Percentiles rank a stretch among this genome's conserved stretches.
These are phyloP conservation scores for Ulota crispa DNA, from an alignment of 225 moss, liverwort and hornwort species.

Conservation along the genomic window DNA sequence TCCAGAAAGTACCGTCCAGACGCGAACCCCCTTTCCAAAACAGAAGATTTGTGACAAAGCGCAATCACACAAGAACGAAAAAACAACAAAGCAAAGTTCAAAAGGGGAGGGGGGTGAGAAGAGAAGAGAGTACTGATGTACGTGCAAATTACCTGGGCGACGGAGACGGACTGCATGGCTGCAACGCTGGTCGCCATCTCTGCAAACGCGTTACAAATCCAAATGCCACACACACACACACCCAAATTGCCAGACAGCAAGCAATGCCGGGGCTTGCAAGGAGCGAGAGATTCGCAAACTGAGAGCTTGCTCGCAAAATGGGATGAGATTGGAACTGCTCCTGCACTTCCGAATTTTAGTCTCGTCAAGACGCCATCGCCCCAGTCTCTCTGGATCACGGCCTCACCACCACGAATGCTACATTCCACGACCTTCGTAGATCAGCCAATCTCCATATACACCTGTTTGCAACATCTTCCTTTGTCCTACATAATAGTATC, in stretches of 20 bases:
- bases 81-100: no score
- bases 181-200: conserved; percentile 53
- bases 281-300: no score
- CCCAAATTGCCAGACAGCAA: no score
- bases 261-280: no score
- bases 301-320: neutral
- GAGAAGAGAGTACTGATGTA: neutral
- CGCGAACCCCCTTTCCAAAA: no score
- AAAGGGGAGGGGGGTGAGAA: no score
- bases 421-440: neutral
- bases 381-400: conserved; percentile 21
- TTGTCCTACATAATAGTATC: fast-evolving
- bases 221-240: no score
- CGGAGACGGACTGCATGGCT: conserved; percentile 47
- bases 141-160: conserved; percentile 41
- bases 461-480: neutral
- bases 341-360: neutral
- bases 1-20: no score
- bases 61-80: no score
- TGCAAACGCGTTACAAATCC: neutral
- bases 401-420: conserved; percentile 28
- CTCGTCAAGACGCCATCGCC: neutral
- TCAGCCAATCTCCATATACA: fast-evolving
- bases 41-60: no score
- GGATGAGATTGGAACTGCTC: neutral